phyloP scores from a whole-genome alignment of 192 early-diverging fungal genomes.

The Chytriomyces confervae region DNA sequence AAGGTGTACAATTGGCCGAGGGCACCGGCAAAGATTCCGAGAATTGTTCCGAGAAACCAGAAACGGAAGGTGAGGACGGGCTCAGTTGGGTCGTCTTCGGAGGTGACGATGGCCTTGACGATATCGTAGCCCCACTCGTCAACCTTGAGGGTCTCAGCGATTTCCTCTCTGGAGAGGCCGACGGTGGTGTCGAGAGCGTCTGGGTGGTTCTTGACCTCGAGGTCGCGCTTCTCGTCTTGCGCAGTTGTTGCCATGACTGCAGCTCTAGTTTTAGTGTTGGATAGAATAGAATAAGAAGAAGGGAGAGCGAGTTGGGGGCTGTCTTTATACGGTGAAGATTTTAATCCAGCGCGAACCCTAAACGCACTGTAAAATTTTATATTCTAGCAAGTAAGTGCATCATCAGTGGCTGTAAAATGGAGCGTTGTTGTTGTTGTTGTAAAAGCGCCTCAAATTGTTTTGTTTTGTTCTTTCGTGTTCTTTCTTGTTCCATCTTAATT shows the following conservation, averaged over 20 bases:
- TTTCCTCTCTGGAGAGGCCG: background rate
- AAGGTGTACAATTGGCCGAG: constrained; percentile 22
- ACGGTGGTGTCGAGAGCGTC: background rate
- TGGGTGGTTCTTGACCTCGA: background rate
- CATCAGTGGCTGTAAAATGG: too few species aligned
- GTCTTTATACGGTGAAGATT: too few species aligned
- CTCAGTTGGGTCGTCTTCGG: constrained; percentile 26
- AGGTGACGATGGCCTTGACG: constrained; percentile 5
- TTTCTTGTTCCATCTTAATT: too few species aligned
- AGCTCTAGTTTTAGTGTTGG: background rate
- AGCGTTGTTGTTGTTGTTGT: too few species aligned
- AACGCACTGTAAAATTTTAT: too few species aligned
- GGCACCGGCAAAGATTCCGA: constrained; percentile 39
- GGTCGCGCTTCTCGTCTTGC: background rate
- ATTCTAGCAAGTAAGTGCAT: too few species aligned
- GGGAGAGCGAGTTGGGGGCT: too few species aligned
- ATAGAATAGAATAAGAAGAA: background rate
- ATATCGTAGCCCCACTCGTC: constrained; percentile 1
- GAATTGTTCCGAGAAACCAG: constrained; percentile 52
- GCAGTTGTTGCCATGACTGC: background rate
- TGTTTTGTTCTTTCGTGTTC: too few species aligned
- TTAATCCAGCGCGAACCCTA: too few species aligned
- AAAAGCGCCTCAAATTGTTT: too few species aligned
- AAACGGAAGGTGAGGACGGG: constrained; percentile 61
- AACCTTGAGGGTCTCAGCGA: background rate